phyloP scores from a whole-genome alignment of 208 protist species.

The Phytomonas sp. region DNA sequence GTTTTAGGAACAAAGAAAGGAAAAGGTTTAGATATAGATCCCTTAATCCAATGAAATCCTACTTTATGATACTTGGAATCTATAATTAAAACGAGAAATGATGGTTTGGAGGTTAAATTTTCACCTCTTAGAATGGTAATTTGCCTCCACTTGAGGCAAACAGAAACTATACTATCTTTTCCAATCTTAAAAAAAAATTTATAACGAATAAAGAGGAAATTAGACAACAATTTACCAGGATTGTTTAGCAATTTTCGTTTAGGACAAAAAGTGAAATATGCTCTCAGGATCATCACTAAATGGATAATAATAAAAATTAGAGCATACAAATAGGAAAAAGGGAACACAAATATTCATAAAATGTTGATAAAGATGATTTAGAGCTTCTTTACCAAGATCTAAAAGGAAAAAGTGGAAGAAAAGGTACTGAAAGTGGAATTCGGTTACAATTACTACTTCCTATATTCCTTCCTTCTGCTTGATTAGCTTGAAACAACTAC shows the following conservation, averaged over 20 bases:
- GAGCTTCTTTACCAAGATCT: neutral
- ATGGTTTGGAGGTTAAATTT: neutral
- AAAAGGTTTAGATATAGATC: neutral
- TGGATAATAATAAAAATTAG: neutral
- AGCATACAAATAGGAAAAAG: slow-evolving; percentile 8
- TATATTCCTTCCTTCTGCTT: neutral
- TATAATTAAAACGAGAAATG: neutral
- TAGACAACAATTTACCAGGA: neutral
- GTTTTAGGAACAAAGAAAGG: neutral
- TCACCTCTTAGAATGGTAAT: neutral
- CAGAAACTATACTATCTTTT: neutral
- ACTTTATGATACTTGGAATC: neutral
- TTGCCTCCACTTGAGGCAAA: neutral
- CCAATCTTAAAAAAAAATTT: neutral
- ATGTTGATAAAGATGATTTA: neutral
- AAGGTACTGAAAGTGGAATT: slow-evolving; percentile 2
- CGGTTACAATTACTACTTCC: neutral
- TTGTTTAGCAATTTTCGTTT: neutral
- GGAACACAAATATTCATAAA: slow-evolving; percentile 3
- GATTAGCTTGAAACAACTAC: neutral
- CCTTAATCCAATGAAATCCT: neutral
- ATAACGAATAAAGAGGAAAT: neutral
- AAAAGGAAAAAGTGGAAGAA: slow-evolving; percentile 1
- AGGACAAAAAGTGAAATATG: neutral
- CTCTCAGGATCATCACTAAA: neutral